These are phyloP conservation scores for Phytophthora fragariaefolia DNA, from an alignment of 352 stramenopile species.

Conservation along the genomic window DNA sequence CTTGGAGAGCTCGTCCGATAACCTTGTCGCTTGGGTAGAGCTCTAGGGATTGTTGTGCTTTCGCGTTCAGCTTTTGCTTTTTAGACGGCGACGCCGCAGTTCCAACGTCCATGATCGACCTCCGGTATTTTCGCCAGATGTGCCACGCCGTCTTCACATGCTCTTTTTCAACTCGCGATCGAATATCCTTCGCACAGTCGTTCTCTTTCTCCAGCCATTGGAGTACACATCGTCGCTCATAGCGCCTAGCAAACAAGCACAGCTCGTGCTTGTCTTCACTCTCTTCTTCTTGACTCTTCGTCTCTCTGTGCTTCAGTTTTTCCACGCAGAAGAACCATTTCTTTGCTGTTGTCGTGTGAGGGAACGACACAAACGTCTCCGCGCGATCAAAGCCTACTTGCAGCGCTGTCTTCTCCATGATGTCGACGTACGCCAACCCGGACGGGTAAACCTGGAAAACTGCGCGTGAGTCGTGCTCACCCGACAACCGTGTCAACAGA, in stretches of 20 bases:
- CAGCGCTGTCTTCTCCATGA: constrained; percentile 63
- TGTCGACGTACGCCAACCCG: constrained; percentile 52
- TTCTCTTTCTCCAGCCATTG: constrained; percentile 49
- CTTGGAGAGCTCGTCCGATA: constrained; percentile 57
- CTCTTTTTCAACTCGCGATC: constrained; percentile 59
- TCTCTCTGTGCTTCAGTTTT: constrained; percentile 21
- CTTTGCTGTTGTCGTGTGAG: constrained; percentile 67
- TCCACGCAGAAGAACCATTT: constrained; percentile 78
- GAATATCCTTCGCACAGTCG: constrained; percentile 31
- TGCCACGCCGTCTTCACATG: constrained; percentile 78
- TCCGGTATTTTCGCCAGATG: constrained; percentile 72
- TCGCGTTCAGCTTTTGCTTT: constrained; percentile 35
- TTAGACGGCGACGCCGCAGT: constrained; percentile 14
- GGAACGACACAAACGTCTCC: constrained; percentile 74
- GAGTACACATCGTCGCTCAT: constrained; percentile 61
- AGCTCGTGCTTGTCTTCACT: constrained; percentile 15
- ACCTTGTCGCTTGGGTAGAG: constrained; percentile 71
- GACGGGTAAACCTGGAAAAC: constrained; percentile 83
- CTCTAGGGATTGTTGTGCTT: constrained; percentile 63
- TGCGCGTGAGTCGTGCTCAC: constrained; percentile 20
- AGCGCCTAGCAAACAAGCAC: constrained; percentile 71
- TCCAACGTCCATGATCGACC: constrained; percentile 31
- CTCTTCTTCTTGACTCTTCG: constrained; percentile 12
- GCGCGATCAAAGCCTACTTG: constrained; percentile 55
- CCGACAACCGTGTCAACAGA: constrained; percentile 43